These are phyloP conservation scores for Globisporangium orthogonon DNA, from an alignment of 352 stramenopile genomes.

Conservation along the genomic window DNA sequence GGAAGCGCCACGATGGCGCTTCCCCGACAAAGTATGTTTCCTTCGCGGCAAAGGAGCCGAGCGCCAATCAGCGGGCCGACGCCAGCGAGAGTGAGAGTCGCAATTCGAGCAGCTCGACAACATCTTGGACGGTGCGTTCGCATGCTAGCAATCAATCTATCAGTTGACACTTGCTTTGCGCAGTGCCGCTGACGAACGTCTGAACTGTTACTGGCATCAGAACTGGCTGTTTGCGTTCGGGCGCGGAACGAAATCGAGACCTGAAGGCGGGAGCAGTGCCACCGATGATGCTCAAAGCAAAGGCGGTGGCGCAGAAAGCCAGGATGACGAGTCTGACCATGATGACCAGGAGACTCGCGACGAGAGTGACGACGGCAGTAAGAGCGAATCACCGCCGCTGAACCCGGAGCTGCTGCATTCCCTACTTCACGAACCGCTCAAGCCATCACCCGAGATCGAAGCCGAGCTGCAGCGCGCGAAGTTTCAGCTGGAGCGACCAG, in stretches of 20 bases:
- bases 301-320: neutral
- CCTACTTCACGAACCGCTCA: constrained; percentile 24
- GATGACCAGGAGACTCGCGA: constrained; percentile 2
- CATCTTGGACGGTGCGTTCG: constrained; percentile 11
- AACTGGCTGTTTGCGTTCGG: constrained; percentile 17
- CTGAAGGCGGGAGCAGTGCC: neutral
- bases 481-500: constrained; percentile 11
- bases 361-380: constrained; percentile 1
- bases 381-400: constrained; percentile 4
- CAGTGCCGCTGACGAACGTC: no score
- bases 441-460: constrained; percentile 32
- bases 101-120: neutral
- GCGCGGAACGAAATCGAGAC: neutral
- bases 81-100: neutral
- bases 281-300: neutral
- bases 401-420: constrained; percentile 1
- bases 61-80: neutral
- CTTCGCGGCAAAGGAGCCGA: neutral
- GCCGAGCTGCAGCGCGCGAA: constrained; percentile 33
- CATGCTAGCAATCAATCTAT: neutral
- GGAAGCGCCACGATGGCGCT: no score
- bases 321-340: constrained; percentile 10
- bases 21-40: neutral
- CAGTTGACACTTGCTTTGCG: no score
- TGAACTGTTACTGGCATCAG: constrained; percentile 5